Base-by-base conservation (phyloP, 495 filamentous ascomycete species). In the Podospora sp. region DNA sequence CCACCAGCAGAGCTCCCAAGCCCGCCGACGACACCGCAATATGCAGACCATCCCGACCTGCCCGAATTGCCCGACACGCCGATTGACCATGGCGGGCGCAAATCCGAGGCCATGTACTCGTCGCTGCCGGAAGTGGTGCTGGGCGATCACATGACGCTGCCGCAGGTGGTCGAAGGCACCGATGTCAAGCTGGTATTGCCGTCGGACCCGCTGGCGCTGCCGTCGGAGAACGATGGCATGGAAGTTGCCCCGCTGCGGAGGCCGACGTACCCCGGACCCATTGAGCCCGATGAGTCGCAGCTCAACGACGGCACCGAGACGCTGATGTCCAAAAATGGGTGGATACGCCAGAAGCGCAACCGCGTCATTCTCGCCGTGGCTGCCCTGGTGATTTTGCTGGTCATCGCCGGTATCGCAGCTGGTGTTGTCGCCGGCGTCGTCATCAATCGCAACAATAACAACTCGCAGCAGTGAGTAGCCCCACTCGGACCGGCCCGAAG, bases 391-490 rank as follows among this genome's bases (percentile, higher is more conserved):
- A 14, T 27, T 12, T n/a, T 35, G 22, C 56, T 59, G 1, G 56
- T 33, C 27, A 26, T 59, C n/a, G 56, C 26, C 2, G 56, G 24
- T n/a, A 59, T 59, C 27, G 26, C 26, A 26, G 24, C 26, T 22
- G 56, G 56, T 22, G 56, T 59, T 5, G 56, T 59, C 26, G 24
- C 26, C 25, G 56, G 56, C 56, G 56, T 59, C 56, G 56, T 59
- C 26, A 20, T 59, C 21, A 24, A 22, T 55, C 52, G 52, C 21
- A 55, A 22, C 20, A 4, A 33, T 3, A 59, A 59, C 21, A 59
- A 59, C 16, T 12, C 40, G 5, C 40, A 46, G 40, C 22, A 59
- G 56, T 59, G 26, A 33, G 56, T 35, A 6, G 2, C 52, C 9
- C 49, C 49, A 52, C 49, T 12, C 5, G 29, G 4, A 3, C 29